Percentiles rank a stretch among this genome's conserved stretches.
These are phyloP conservation scores for Talaromyces nanjingensis DNA, from an alignment of 495 filamentous ascomycete species.

Conservation along the genomic window DNA sequence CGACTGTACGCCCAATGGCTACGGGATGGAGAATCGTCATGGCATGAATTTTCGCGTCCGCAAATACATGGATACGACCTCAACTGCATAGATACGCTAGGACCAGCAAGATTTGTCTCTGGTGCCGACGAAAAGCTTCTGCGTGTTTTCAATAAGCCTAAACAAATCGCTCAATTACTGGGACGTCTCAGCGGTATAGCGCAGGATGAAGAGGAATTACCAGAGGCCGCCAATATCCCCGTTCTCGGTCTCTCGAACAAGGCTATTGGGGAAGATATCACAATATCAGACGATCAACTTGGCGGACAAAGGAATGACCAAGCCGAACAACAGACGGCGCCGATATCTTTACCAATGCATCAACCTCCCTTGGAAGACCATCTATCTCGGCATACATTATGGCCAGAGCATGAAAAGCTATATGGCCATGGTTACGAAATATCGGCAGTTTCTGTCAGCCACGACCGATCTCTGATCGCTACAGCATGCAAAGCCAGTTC, in stretches of 20 bases:
- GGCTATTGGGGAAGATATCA: slow-evolving; percentile 54
- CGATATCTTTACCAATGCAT: slow-evolving; percentile 33
- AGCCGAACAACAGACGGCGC: slow-evolving; percentile 15
- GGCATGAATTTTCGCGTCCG: slow-evolving; percentile 94
- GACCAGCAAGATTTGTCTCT: slow-evolving; percentile 69
- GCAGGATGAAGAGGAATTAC: slow-evolving; percentile 43
- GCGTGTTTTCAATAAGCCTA: slow-evolving; percentile 88
- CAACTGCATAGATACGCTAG: slow-evolving; percentile 80
- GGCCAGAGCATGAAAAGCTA: slow-evolving; percentile 93
- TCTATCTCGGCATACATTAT: slow-evolving; percentile 82
- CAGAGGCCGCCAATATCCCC: slow-evolving; percentile 87
- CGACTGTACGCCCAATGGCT: slow-evolving; percentile 83
- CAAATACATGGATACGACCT: slow-evolving; percentile 98
- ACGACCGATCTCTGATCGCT: slow-evolving; percentile 68
- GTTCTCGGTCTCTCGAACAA: slow-evolving; percentile 97
- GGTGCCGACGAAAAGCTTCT: slow-evolving; percentile 98
- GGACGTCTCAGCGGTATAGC: slow-evolving; percentile 57
- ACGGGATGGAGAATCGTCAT: slow-evolving; percentile 45
- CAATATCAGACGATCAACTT: slow-evolving; percentile 43
- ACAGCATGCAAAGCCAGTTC: slow-evolving; percentile 93
- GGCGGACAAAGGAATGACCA: slow-evolving; percentile 22
- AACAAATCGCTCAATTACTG: slow-evolving; percentile 69
- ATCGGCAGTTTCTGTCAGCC: slow-evolving; percentile 74
- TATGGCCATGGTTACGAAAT: slow-evolving; percentile 99
- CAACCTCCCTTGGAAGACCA: slow-evolving; percentile 86